phyloP scores from a whole-genome alignment of 352 stramenopile species.

The Globisporangium paroecandrum region DNA sequence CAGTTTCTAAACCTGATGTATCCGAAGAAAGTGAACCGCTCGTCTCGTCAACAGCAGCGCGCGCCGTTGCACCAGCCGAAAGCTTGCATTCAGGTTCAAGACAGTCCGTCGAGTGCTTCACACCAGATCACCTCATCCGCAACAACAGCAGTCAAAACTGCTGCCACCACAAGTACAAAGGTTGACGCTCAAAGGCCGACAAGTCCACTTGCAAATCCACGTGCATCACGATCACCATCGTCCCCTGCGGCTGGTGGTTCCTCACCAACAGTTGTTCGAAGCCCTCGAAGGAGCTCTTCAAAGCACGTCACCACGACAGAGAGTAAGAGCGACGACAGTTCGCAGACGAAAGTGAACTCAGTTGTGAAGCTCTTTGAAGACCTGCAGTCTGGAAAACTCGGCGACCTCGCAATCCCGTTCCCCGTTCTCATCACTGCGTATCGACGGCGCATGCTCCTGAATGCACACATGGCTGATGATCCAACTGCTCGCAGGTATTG shows the following conservation, averaged over 20 bases:
- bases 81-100: conserved; percentile 5
- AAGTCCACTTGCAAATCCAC: conserved; percentile 6
- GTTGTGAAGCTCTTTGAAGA: conserved; percentile 78
- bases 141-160: not conserved
- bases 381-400: conserved; percentile 72
- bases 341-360: conserved; percentile 32
- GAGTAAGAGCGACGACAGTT: not conserved
- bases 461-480: conserved; percentile 79
- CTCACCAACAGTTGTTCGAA: not conserved
- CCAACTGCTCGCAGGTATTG: conserved; percentile 31
- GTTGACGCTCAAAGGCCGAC: not conserved
- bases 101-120: not conserved
- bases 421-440: conserved; percentile 80
- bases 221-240: not conserved
- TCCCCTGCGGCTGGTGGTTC: not conserved
- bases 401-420: conserved; percentile 70
- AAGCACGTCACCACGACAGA: not conserved
- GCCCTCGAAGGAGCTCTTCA: not conserved
- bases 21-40: conserved; percentile 40
- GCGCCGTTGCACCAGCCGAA: conserved; percentile 53
- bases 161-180: not conserved
- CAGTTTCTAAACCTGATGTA: conserved; percentile 75
- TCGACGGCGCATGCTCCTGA: conserved; percentile 72
- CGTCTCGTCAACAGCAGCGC: conserved; percentile 18
- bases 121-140: not conserved